Percentiles rank a stretch among this genome's conserved stretches.
Evolutionary conservation across 1,284 basidiomycete genomes (phyloP).

Genomic region (Sanghuangporus weigelae): DNA sequence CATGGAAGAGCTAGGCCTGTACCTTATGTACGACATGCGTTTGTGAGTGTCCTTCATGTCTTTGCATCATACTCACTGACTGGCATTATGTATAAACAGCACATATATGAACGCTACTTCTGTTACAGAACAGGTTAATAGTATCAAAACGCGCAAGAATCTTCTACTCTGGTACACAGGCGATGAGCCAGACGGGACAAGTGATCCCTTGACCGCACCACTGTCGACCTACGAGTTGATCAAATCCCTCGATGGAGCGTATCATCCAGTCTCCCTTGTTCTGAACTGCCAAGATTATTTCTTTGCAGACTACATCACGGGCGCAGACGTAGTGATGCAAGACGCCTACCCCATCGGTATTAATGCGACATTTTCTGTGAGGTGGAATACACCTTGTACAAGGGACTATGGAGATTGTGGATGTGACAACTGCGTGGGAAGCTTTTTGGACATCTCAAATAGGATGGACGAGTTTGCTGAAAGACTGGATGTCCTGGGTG

Average conservation of each 20-base stretch:
- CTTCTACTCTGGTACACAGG: slow-evolving; percentile 74
- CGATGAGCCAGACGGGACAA: slow-evolving; percentile 70
- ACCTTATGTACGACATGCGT: slow-evolving; percentile 77
- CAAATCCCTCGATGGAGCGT: slow-evolving; percentile 56
- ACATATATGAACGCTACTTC: slow-evolving; percentile 59
- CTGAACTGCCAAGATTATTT: slow-evolving; percentile 70
- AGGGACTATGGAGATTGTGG: slow-evolving; percentile 66
- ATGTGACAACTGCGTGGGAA: slow-evolving; percentile 47
- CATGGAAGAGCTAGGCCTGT: slow-evolving; percentile 68
- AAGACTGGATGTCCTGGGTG: slow-evolving; percentile 53
- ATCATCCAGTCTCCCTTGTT: slow-evolving; percentile 71
- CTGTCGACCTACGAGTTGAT: slow-evolving; percentile 55
- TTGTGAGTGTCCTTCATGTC: slow-evolving; percentile 36
- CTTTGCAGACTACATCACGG: slow-evolving; percentile 52
- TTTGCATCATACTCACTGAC: neutral
- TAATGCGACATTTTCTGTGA: slow-evolving; percentile 59
- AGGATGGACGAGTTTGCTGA: slow-evolving; percentile 59
- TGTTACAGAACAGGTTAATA: slow-evolving; percentile 61
- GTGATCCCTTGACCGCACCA: slow-evolving; percentile 61
- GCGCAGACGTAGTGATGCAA: slow-evolving; percentile 58
- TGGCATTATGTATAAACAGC: slow-evolving; percentile 30
- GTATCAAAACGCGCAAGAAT: slow-evolving; percentile 59
- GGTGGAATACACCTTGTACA: slow-evolving; percentile 51
- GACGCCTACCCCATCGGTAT: slow-evolving; percentile 59
- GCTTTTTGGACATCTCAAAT: slow-evolving; percentile 56